Evolutionary conservation across 2,329 filamentous ascomycete genomes (phyloP), one percentile per base, ranked within the genome.

Genomic region (Fusarium tricinctum): DNA sequence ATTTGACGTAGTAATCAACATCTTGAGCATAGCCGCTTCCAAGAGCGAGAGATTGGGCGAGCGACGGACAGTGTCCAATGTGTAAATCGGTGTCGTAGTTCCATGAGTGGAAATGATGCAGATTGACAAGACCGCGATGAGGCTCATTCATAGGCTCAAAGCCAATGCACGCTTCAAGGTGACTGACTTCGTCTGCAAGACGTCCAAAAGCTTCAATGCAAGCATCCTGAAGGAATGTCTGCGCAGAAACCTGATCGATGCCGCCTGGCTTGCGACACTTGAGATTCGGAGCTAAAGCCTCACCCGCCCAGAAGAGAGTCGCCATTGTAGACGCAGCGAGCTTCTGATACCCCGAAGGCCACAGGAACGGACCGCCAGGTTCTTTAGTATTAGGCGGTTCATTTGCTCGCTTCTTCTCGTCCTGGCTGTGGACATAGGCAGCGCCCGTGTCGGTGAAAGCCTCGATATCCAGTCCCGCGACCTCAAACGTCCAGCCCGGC

Each of bases 131-230:
- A 7, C 80, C 80, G 2, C 80, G 79, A 57, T 81, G 79, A 4
- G 80, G 80, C 65, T 82, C 80, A 40, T 82, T 82, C 74, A 82
- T 79, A 9, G 79, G 78, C 57, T 82, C 80, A 44, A 81, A 81
- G 2, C 80, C 80, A 13, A 82, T 45, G 38, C 76, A 79, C 8
- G 78, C 78, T 53, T 79, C 78, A 10, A 79, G 71, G 19, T 69
- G 61, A 3, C 63, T 58, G 12, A 80, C 49, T 17, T 74, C 75
- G 9, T 79, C 78, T 4, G 78, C 77, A 2, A 79, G 75, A 8
- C 70, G 66, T 5, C 78, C 78, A 45, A 79, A 79, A 0, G 78
- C 78, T 51, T 78, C 78, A 10, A 79, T 66, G 32, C 75, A 74
- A 8, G 78, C 73, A 17, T 75, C 72, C 46, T 79, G 78, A 1